Percentiles rank a stretch among this genome's conserved stretches.
phyloP scores from a whole-genome alignment of 495 filamentous ascomycete species.

The Hypoxylon fragiforme region DNA sequence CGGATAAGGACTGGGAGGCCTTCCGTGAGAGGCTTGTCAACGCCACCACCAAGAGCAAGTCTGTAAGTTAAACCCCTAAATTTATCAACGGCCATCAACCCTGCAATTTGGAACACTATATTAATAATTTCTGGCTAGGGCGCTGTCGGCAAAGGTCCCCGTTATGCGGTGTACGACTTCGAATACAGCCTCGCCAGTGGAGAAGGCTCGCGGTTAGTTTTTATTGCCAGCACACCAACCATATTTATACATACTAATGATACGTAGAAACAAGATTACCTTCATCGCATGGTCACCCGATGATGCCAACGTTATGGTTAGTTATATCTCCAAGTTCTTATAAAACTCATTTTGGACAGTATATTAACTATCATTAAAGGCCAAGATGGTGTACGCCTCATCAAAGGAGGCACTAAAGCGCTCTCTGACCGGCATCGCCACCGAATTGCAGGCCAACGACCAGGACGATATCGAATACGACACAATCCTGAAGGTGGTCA shows the following conservation, averaged over 20 bases:
- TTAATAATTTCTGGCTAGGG: slow-evolving; percentile 43
- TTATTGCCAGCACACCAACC: background rate
- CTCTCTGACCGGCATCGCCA: slow-evolving; percentile 74
- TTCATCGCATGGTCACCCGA: slow-evolving; percentile 94
- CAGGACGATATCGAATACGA: slow-evolving; percentile 85
- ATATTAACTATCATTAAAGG: slow-evolving; percentile 48
- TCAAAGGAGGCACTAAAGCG: slow-evolving; percentile 92
- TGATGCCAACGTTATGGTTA: slow-evolving; percentile 78
- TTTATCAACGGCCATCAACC: no score
- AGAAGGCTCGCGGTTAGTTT: slow-evolving; percentile 76
- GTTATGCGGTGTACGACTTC: slow-evolving; percentile 92
- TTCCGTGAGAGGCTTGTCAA: slow-evolving; percentile 80
- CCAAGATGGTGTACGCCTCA: slow-evolving; percentile 95
- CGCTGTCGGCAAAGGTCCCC: slow-evolving; percentile 71
- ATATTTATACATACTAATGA: slow-evolving; percentile 27
- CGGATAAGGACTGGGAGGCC: slow-evolving; percentile 65
- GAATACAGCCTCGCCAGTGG: slow-evolving; percentile 76
- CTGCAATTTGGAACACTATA: background rate
- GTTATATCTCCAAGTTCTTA: slow-evolving; percentile 37
- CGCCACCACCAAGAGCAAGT: slow-evolving; percentile 55
- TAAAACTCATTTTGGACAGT: background rate
- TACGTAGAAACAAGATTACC: slow-evolving; percentile 84
- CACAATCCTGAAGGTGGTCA: slow-evolving; percentile 73
- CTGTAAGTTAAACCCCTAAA: no score
- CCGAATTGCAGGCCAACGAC: slow-evolving; percentile 93